These are phyloP conservation scores for Exsudoporus frostii DNA, from an alignment of 768 basidiomycete genomes.

Conservation along the genomic window DNA sequence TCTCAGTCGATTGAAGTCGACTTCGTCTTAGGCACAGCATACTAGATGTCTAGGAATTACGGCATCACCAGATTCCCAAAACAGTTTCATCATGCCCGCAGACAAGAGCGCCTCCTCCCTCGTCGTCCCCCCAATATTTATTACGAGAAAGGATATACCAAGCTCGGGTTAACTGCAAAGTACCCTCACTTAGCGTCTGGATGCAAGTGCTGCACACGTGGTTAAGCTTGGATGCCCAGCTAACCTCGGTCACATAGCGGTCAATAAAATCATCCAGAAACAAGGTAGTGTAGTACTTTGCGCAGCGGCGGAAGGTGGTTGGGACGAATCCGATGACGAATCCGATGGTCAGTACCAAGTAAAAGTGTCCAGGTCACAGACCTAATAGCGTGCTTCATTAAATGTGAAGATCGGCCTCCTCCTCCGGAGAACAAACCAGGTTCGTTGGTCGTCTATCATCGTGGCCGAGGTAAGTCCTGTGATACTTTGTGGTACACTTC, in stretches of 20 bases:
- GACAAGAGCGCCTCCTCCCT: conserved; percentile 20
- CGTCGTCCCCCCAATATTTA: conserved; percentile 24
- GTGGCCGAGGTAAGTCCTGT: conserved; percentile 24
- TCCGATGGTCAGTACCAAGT: conserved; percentile 19
- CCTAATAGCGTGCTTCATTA: neutral
- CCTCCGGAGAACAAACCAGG: conserved; percentile 48
- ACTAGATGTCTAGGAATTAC: conserved; percentile 11
- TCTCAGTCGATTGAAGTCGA: neutral
- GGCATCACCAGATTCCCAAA: conserved; percentile 22
- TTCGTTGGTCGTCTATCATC: conserved; percentile 42
- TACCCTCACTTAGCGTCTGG: conserved; percentile 47
- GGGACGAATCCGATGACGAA: conserved; percentile 32
- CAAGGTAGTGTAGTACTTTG: conserved; percentile 41
- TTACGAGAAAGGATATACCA: conserved; percentile 22
- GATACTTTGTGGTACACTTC: neutral
- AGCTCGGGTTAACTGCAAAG: conserved; percentile 25
- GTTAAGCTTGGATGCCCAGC: neutral
- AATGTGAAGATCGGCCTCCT: conserved; percentile 21
- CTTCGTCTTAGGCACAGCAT: neutral
- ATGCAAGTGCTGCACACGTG: conserved; percentile 21
- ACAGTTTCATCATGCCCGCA: conserved; percentile 19
- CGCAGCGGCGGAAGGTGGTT: conserved; percentile 46
- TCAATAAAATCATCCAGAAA: conserved; percentile 51
- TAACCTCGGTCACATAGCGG: conserved; percentile 34
- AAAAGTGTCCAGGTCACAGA: conserved; percentile 15